These are phyloP conservation scores for Cynara cardunculus DNA, from an alignment of 129 eudicot species.

Conservation along the genomic window DNA sequence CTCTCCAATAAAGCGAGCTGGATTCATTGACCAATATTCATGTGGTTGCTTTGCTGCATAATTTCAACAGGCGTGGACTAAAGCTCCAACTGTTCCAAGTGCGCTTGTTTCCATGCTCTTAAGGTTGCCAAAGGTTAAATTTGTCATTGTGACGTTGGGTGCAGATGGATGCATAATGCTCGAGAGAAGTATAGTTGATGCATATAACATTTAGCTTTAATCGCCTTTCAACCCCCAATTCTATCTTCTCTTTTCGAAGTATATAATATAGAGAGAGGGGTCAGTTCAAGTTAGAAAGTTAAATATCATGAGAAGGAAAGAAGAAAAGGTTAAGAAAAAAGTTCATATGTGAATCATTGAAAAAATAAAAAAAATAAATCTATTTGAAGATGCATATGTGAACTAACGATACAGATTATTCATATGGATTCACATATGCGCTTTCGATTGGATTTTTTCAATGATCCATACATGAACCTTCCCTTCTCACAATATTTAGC, in stretches of 20 bases:
- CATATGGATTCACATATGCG: too few relatives aligned
- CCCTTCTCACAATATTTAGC: too few relatives aligned
- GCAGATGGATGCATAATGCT: slow-evolving; percentile 92
- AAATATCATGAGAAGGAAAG: too few relatives aligned
- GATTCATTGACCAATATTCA: not conserved
- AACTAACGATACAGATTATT: too few relatives aligned
- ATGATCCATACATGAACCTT: too few relatives aligned
- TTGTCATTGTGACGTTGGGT: slow-evolving; percentile 85
- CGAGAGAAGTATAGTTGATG: slow-evolving; percentile 65
- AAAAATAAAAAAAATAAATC: too few relatives aligned
- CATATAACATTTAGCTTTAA: not conserved
- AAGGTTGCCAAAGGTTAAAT: slow-evolving; percentile 66
- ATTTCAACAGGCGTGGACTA: slow-evolving; percentile 64
- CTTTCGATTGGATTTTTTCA: too few relatives aligned
- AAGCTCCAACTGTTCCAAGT: slow-evolving; percentile 64
- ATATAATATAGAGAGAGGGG: not conserved
- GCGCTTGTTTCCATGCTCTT: slow-evolving; percentile 81
- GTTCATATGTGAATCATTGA: too few relatives aligned
- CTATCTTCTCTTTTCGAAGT: not conserved
- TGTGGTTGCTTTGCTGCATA: slow-evolving; percentile 14
- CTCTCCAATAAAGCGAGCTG: not conserved
- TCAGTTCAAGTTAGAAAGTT: not conserved
- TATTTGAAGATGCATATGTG: too few relatives aligned
- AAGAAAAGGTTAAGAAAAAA: too few relatives aligned
- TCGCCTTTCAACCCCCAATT: not conserved